phyloP scores from a whole-genome alignment of 768 basidiomycete species.

The Leccinum olivaceopallidum region DNA sequence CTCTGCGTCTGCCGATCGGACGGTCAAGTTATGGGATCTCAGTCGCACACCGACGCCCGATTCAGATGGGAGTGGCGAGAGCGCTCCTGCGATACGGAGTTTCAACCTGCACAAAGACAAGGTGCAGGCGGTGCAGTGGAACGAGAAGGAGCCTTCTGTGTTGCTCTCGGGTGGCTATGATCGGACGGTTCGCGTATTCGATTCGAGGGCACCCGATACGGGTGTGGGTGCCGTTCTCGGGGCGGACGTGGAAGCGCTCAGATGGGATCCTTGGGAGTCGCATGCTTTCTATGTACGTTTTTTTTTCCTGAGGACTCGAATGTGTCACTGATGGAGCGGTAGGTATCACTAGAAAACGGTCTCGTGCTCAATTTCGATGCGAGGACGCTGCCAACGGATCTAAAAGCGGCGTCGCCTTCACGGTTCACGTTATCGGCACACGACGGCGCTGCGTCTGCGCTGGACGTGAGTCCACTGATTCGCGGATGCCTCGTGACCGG shows the following conservation, averaged over 20 bases:
- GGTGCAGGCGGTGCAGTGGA: constrained; percentile 97
- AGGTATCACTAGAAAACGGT: constrained; percentile 96
- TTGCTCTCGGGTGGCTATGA: constrained; percentile 94
- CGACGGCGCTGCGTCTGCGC: constrained; percentile 82
- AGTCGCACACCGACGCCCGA: constrained; percentile 60
- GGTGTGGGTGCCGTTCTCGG: constrained; percentile 86
- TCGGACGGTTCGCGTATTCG: constrained; percentile 92
- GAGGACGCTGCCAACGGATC: constrained; percentile 72
- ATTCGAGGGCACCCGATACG: constrained; percentile 78
- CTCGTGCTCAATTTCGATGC: constrained; percentile 91
- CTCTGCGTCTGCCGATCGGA: constrained; percentile 90
- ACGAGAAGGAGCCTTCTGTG: constrained; percentile 82
- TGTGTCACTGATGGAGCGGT: constrained; percentile 1
- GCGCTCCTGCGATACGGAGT: constrained; percentile 69
- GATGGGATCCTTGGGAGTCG: constrained; percentile 96
- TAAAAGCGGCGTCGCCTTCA: constrained; percentile 62
- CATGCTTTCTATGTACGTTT: constrained; percentile 79
- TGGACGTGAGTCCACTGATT: constrained; percentile 90
- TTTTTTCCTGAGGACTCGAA: not conserved
- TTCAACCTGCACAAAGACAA: constrained; percentile 90
- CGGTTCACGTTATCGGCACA: constrained; percentile 93
- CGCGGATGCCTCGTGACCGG: constrained; percentile 92
- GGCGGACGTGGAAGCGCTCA: constrained; percentile 89
- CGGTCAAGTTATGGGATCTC: constrained; percentile 98
- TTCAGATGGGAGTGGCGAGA: constrained; percentile 43